These are phyloP conservation scores for Sporothrix dimorphospora DNA, from an alignment of 2,329 filamentous ascomycete species.

Conservation along the genomic window DNA sequence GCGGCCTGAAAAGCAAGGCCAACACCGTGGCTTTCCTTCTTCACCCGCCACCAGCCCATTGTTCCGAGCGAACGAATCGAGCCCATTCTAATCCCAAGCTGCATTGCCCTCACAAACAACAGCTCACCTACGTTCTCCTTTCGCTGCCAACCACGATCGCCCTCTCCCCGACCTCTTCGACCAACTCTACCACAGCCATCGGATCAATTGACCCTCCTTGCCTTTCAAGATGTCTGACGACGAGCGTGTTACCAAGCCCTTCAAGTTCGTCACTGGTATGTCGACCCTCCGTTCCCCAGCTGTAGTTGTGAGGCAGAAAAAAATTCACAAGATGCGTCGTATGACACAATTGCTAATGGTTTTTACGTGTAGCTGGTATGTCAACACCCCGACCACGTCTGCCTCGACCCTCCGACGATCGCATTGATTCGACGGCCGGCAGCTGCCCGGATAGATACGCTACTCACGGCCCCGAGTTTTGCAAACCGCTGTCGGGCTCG, in stretches of 20 bases:
- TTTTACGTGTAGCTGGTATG: constrained; percentile 32
- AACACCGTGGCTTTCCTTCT: constrained; percentile 18
- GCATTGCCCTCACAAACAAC: constrained; percentile 28
- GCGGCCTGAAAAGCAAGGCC: constrained; percentile 30
- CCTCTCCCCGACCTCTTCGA: constrained; percentile 42
- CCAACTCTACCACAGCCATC: constrained; percentile 32
- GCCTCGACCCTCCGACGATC: neutral
- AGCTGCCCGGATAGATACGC: neutral
- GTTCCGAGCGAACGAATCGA: constrained; percentile 34
- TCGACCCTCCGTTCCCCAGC: constrained; percentile 10
- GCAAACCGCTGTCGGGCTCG: neutral
- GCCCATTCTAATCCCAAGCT: constrained; percentile 34
- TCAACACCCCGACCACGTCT: neutral
- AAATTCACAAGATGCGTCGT: constrained; percentile 30
- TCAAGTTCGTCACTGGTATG: constrained; percentile 95
- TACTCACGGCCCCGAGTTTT: neutral
- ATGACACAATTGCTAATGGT: constrained; percentile 34
- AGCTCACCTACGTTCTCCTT: constrained; percentile 30
- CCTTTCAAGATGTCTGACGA: constrained; percentile 85
- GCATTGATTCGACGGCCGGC: too few relatives aligned
- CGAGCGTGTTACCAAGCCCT: constrained; percentile 92
- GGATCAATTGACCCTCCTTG: constrained; percentile 38
- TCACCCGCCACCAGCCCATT: constrained; percentile 31
- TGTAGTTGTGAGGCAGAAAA: constrained; percentile 1
- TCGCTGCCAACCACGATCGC: constrained; percentile 31